phyloP scores from a whole-genome alignment of 208 protist species.

The Acanthamoeba pearcei region DNA sequence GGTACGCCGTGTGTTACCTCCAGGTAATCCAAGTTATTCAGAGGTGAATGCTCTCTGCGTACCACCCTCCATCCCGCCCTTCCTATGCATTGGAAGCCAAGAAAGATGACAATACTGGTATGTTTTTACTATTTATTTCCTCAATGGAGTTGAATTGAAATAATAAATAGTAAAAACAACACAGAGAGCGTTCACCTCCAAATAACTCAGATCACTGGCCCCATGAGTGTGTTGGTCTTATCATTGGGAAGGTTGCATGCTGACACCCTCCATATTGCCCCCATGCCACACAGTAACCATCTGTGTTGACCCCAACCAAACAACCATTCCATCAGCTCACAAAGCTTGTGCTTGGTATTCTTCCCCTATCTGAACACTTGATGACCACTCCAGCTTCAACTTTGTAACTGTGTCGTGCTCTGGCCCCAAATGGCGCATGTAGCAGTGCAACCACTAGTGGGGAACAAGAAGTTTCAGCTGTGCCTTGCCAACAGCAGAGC shows the following conservation, averaged over 20 bases:
- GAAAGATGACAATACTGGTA: not conserved
- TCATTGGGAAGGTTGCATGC: too few species aligned
- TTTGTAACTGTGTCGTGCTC: too few species aligned
- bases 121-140: conserved; percentile 9
- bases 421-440: not conserved
- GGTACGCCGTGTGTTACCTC: not conserved
- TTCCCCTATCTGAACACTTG: too few species aligned
- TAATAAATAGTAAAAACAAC: conserved; percentile 17
- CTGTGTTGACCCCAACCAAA: too few species aligned
- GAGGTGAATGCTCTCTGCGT: not conserved
- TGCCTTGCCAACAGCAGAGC: not conserved
- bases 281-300: too few species aligned
- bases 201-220: too few species aligned
- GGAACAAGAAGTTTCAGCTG: not conserved
- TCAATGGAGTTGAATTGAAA: not conserved
- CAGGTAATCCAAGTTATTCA: not conserved
- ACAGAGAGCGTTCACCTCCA: not conserved
- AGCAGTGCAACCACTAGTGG: not conserved
- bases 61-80: not conserved
- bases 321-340: too few species aligned
- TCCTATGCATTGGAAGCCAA: not conserved
- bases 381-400: too few species aligned
- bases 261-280: too few species aligned
- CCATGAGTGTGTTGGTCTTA: too few species aligned
- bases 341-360: too few species aligned